Base-by-base conservation (phyloP, 768 basidiomycete genomes). In the Postia placenta region DNA sequence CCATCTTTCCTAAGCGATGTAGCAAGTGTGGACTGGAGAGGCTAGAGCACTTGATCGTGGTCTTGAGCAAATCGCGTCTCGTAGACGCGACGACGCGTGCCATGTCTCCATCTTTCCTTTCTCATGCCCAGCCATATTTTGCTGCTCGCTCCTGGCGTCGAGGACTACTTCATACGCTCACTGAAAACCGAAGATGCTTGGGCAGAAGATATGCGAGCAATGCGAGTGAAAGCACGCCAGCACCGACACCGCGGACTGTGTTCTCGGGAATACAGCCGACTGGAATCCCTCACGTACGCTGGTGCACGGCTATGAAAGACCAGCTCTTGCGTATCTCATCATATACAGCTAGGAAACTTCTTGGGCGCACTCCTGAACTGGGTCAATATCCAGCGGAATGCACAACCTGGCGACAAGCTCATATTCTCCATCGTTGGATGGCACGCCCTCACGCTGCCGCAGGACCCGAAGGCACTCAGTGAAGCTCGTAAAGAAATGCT, bases 231-330 rank as follows among this genome's bases (percentile, higher is more conserved):
- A n/a, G n/a, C n/a, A n/a, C n/a, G n/a, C n/a, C n/a, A n/a, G n/a
- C 11, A 11, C 7, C 12, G 20, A 39, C 38, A 9, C 9, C 56
- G 17, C 11, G 78, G 12, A 72, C 83, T 42, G 70, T 94, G 30
- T 87, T 97, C 64, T 92, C 89, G 11, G 94, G 92, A 3, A 95
- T 97, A 25, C 94, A 95, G 61, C 94, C 94, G 0, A 94, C 94
- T 1, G 90, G 92, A 0, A 80, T 87, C 2, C 89, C 91, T 41
- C 92, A 95, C 69, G 92, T 93, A 65, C 56, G 78, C n/a, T n/a
- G n/a, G 63, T 2, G 11, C 15, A 24, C 25, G 11, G 11, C 20
- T 1, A 11, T 36, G 19, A 11, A 20, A 15, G 3, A 1, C 30
- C 40, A 41, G 50, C 27, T n/a, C n/a, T n/a, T n/a, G n/a, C n/a